phyloP scores from a whole-genome alignment of 768 basidiomycete genomes.

The Naganishia vaughanmartiniae region DNA sequence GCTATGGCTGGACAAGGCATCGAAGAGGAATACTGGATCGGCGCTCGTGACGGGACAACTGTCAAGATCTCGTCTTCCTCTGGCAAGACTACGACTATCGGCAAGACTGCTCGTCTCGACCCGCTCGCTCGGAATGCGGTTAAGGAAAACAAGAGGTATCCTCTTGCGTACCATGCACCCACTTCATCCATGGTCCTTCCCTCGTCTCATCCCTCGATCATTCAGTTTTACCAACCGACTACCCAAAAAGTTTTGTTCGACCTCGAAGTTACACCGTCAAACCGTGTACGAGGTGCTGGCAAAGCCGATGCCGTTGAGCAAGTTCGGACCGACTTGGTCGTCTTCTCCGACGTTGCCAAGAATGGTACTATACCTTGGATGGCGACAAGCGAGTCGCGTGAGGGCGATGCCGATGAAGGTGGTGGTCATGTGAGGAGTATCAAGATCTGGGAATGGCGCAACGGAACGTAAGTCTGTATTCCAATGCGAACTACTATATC shows the following conservation, averaged over 20 bases:
- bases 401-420: constrained; percentile 65
- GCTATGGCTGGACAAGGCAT: constrained; percentile 53
- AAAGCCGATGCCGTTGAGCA: constrained; percentile 73
- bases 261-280: constrained; percentile 88
- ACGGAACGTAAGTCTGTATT: constrained; percentile 55
- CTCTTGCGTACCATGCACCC: constrained; percentile 70
- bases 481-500: constrained; percentile 37
- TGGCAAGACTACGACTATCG: constrained; percentile 61
- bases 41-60: constrained; percentile 76
- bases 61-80: constrained; percentile 69
- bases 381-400: constrained; percentile 79
- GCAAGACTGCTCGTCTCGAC: constrained; percentile 65
- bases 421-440: constrained; percentile 65
- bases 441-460: constrained; percentile 86
- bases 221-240: constrained; percentile 80
- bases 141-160: constrained; percentile 52
- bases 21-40: constrained; percentile 84
- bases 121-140: constrained; percentile 59
- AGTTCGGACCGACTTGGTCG: constrained; percentile 68
- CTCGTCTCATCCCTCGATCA: constrained; percentile 90
- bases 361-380: constrained; percentile 61
- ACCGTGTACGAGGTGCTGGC: constrained; percentile 67
- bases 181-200: constrained; percentile 79
- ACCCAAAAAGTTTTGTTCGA: constrained; percentile 73
- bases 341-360: constrained; percentile 56